A percentile compares a stretch with the other conserved stretches of the same genome.
These are phyloP conservation scores for Trifolium pratense DNA, from an alignment of 306 rosid genomes.

Conservation along the genomic window DNA sequence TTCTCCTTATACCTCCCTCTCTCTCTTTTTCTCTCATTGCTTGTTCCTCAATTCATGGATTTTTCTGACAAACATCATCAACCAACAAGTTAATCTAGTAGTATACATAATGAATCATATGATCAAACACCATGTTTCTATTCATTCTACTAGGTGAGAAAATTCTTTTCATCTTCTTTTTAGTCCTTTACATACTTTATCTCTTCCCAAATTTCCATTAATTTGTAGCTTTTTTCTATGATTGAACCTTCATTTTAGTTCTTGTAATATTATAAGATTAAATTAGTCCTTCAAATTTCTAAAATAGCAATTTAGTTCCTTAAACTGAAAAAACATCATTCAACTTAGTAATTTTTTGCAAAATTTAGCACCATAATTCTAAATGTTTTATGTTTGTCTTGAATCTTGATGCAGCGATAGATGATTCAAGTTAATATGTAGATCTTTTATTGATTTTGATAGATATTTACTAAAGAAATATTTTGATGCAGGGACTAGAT, in stretches of 20 bases:
- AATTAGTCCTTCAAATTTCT: not conserved
- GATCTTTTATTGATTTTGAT: not conserved
- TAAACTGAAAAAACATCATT: not conserved
- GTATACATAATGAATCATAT: constrained; percentile 21
- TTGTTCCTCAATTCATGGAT: constrained; percentile 43
- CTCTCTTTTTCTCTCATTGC: constrained; percentile 32
- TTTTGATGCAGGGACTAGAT: not conserved
- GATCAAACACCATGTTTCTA: constrained; percentile 7
- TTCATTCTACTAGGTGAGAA: constrained; percentile 18
- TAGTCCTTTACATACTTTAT: constrained; percentile 1
- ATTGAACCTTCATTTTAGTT: not conserved
- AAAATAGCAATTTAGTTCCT: not conserved
- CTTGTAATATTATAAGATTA: not conserved
- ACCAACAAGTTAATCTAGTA: constrained; percentile 1
- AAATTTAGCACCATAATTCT: not conserved
- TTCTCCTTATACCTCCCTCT: constrained; percentile 40
- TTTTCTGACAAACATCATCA: constrained; percentile 33
- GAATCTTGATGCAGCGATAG: not conserved
- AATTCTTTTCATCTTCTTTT: constrained; percentile 31
- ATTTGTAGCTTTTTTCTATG: constrained; percentile 19
- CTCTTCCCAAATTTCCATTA: constrained; percentile 3
- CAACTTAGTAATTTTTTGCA: not conserved
- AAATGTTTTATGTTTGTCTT: not conserved
- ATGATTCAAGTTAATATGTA: not conserved
- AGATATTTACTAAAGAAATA: too few relatives aligned